These are phyloP conservation scores for Suillus brevipes DNA, from an alignment of 768 basidiomycete genomes.

Conservation along the genomic window DNA sequence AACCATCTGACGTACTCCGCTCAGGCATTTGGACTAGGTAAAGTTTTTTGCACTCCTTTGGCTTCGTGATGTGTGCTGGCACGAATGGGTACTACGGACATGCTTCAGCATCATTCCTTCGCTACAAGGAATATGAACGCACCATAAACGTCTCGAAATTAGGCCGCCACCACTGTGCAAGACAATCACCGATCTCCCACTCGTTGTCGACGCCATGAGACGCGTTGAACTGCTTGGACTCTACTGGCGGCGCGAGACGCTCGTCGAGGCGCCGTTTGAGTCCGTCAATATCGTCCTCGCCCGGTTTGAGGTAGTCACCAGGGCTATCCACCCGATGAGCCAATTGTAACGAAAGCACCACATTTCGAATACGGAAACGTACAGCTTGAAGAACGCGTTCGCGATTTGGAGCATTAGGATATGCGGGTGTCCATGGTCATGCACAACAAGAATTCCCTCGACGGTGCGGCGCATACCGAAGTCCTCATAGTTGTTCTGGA, in stretches of 20 bases:
- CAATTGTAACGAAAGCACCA: background rate
- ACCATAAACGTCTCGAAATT: slow-evolving; percentile 99
- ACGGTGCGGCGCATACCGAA: slow-evolving; percentile 96
- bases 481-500: slow-evolving; percentile 96
- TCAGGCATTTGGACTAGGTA: slow-evolving; percentile 96
- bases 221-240: slow-evolving; percentile 73
- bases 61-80: slow-evolving; percentile 94
- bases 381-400: slow-evolving; percentile 99
- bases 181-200: slow-evolving; percentile 95
- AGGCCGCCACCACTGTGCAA: slow-evolving; percentile 98
- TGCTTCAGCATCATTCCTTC: background rate
- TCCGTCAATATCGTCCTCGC: slow-evolving; percentile 90
- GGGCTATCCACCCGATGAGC: slow-evolving; percentile 51
- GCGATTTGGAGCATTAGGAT: slow-evolving; percentile 98
- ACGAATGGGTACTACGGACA: slow-evolving; percentile 80
- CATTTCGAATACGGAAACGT: slow-evolving; percentile 29
- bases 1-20: slow-evolving; percentile 59
- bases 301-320: slow-evolving; percentile 97
- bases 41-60: slow-evolving; percentile 97
- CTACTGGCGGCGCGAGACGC: slow-evolving; percentile 77
- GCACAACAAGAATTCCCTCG: slow-evolving; percentile 75
- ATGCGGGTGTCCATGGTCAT: slow-evolving; percentile 97
- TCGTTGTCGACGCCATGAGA: slow-evolving; percentile 80
- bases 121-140: slow-evolving; percentile 29
- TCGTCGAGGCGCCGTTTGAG: slow-evolving; percentile 88